Evolutionary conservation across 192 early-diverging fungal genomes (phyloP), one percentile per base, ranked within the genome.

Genomic region (Phycomyces nitens): DNA sequence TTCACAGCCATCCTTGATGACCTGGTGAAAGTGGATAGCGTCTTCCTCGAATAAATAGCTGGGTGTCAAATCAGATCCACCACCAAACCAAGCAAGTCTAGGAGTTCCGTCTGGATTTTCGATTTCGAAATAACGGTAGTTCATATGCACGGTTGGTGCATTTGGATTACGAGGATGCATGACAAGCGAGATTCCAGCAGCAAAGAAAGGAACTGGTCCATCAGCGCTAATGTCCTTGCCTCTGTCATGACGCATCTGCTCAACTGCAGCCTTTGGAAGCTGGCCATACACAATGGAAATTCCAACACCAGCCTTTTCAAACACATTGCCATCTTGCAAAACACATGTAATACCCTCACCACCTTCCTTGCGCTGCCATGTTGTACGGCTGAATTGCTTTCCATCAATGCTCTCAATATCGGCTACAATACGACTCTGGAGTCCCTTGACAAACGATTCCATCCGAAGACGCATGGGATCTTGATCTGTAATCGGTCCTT

Each of bases 41-140:
- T 99, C 97, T 41, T 97, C 94, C 42, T 89, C 86, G 56, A 86
- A 95, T 52, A 97, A 77, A 70, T 95, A 97, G 0, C 87, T 68
- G 0, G 97, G 97, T 1, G 97, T 99, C 66, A 99, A 77, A 74
- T 99, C 97, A 50, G 88, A 86, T 23, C 97, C 97, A 40, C 97
- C 97, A 43, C 97, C 97, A 76, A 97, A 99, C 97, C 97, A 99
- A 49, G 83, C 88, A 59, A 88, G 76, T 47, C 88, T 85, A 5
- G 92, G 88, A 38, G 86, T 77, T n/a, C 75, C 79, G 24, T 80
- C 82, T 3, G 66, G 75, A 11, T 83, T 69, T 26, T 78, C 85
- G 12, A 99, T 84, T 64, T 99, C 97, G 84, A 99, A 97, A 72
- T 97, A 96, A 6, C 97, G 88, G 75, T 94, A 99, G 78, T 99